Conservation (phyloP, 2,329 filamentous ascomycete genomes). For the Colletotrichum truncatum region DNA sequence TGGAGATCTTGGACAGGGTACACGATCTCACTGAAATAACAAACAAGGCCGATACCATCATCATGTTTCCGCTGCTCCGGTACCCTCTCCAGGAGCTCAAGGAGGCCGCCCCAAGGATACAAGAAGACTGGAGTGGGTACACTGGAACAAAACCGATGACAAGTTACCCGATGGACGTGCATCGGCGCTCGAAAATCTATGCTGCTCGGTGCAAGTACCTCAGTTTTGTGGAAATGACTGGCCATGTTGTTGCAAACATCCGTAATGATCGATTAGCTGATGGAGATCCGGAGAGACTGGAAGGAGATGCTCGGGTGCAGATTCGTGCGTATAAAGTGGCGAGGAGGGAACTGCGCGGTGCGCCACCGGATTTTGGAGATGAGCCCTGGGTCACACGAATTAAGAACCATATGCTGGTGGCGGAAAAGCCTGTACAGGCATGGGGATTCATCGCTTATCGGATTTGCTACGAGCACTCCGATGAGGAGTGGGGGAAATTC, state of each 20-base stretch:
- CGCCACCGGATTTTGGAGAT: not conserved
- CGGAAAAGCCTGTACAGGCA: not conserved
- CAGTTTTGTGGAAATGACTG: too few species aligned
- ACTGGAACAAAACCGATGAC: not conserved
- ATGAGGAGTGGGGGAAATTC: slow-evolving; percentile 19
- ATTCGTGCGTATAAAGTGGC: not conserved
- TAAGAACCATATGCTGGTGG: not conserved
- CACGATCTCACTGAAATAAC: slow-evolving; percentile 13
- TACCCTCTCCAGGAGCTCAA: not conserved
- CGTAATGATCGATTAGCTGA: not conserved
- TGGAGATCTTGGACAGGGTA: slow-evolving; percentile 10
- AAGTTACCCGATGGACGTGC: slow-evolving; percentile 1
- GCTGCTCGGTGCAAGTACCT: not conserved
- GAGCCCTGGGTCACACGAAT: slow-evolving; percentile 1
- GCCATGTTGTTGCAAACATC: not conserved
- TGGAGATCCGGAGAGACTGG: not conserved
- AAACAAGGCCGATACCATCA: slow-evolving; percentile 9
- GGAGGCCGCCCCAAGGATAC: not conserved
- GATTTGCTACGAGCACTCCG: slow-evolving; percentile 13
- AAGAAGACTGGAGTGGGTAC: not conserved
- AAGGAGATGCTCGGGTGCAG: not conserved
- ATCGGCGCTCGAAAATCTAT: not conserved
- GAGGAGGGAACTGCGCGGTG: slow-evolving; percentile 13
- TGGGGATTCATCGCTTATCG: slow-evolving; percentile 20
- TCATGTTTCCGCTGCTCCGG: slow-evolving; percentile 14